Percentiles rank a stretch among this genome's conserved stretches.
Conservation (phyloP, 345 rosid species). For the Eucalyptus albens region DNA sequence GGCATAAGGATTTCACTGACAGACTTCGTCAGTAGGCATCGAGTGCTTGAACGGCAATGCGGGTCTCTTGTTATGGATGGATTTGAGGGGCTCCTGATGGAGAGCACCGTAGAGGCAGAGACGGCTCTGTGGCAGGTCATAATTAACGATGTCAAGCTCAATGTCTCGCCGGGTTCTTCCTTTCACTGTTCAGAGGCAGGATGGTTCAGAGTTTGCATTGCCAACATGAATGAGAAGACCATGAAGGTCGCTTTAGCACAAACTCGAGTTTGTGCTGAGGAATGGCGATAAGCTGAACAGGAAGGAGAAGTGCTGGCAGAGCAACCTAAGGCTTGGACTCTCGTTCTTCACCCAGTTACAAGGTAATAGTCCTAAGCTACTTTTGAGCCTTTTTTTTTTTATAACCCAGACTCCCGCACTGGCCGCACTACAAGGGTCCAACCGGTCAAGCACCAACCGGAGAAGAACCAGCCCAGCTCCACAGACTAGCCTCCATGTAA, state of each 20-base stretch:
- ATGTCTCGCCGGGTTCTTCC: conserved; percentile 81
- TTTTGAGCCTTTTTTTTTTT: background rate
- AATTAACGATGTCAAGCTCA: conserved; percentile 70
- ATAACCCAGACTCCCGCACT: too few species aligned
- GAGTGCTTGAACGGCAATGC: conserved; percentile 58
- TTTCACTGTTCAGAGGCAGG: conserved; percentile 80
- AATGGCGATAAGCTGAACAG: conserved; percentile 13
- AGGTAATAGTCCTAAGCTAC: background rate
- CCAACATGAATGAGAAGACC: conserved; percentile 76
- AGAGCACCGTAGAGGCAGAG: conserved; percentile 41
- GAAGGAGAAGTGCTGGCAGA: conserved; percentile 49
- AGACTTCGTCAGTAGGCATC: conserved; percentile 48
- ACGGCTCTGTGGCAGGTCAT: conserved; percentile 56
- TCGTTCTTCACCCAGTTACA: background rate
- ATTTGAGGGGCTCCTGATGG: conserved; percentile 45
- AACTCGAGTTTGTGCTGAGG: conserved; percentile 36
- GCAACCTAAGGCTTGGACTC: conserved; percentile 50
- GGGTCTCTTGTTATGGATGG: conserved; percentile 84
- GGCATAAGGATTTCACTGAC: conserved; percentile 33
- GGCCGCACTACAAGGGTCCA: too few species aligned
- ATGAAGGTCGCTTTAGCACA: conserved; percentile 66
- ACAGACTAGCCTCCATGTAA: too few species aligned
- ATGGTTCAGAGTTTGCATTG: conserved; percentile 93
- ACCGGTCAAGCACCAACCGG: too few species aligned
- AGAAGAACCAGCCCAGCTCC: too few species aligned